Base-by-base conservation (phyloP, 805 yeast genomes). In the Kluyveromyces aestuarii region DNA sequence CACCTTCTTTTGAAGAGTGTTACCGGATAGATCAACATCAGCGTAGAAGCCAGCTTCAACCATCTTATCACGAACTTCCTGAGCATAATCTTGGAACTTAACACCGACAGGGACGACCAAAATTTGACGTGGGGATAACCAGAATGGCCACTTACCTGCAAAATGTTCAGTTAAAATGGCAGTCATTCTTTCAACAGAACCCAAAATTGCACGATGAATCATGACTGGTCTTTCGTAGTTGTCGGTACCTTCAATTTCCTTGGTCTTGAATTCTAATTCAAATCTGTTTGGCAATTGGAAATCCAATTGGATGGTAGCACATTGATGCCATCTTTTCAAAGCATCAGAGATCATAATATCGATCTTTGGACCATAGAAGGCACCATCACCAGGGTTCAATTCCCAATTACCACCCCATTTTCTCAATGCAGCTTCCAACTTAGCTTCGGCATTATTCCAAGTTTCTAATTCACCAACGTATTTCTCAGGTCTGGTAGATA, bases 141-240 rank as follows among this genome's bases (percentile, higher is more conserved):
- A 93, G 79, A 93, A 87, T 64, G 99, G 99, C 99, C 99, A 93
- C 69, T 89, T 93, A 63, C 99, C 99, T 66, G 90, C 96, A 72
- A 77, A 93, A 74, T 93, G 99, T 72, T 93, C 99, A 51, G 96
- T 90, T 70, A 93, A 81, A 60, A 93, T 91, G 54, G 97, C 99
- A 54, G 96, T 87, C 98, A 93, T 90, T 78, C 99, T 87, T 77
- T 93, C 99, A 52, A 93, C 95, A 42, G 96, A 87, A 58, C 99
- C 99, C 66, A 91, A 79, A 57, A 93, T 88, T 57, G 99, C 99
- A 73, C 99, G 87, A 76, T 93, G 99, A 64, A 93, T 91, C 98
- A 93, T 93, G 48, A 93, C 99, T 46, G 99, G 99, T 70, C 96
- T 86, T 50, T 77, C 79, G 58, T 75, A 75, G n/a, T 66, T 59